A percentile compares a stretch with the other conserved stretches of the same genome.
phyloP scores from a whole-genome alignment of 177 flowering plant genomes.

The Tripterygium wilfordii region DNA sequence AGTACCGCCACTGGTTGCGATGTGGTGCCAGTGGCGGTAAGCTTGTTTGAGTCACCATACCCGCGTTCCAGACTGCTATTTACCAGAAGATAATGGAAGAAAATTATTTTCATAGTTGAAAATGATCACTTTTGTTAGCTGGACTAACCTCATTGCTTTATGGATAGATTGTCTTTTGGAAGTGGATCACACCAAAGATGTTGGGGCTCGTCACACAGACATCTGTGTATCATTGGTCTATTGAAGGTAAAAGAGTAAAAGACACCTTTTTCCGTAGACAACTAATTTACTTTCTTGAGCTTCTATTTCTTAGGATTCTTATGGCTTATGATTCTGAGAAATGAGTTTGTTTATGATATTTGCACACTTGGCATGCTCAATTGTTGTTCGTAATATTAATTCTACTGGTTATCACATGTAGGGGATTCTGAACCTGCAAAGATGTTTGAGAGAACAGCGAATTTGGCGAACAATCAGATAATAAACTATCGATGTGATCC shows the following conservation, averaged over 20 bases:
- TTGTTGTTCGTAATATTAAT: too few relatives aligned
- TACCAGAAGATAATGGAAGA: too few relatives aligned
- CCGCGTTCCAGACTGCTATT: too few relatives aligned
- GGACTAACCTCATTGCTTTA: background rate
- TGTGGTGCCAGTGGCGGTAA: too few relatives aligned
- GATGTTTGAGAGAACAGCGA: conserved; percentile 97
- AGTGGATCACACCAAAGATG: conserved; percentile 89
- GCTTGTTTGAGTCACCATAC: too few relatives aligned
- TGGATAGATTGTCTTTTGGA: conserved; percentile 89
- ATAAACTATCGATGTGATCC: conserved; percentile 95
- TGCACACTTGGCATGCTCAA: too few relatives aligned
- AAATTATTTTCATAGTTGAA: too few relatives aligned
- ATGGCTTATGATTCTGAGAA: background rate
- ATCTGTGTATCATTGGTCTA: conserved; percentile 95
- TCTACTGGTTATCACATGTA: conserved; percentile 15
- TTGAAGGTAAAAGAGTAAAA: conserved; percentile 75
- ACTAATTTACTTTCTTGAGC: too few relatives aligned
- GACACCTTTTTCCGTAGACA: background rate
- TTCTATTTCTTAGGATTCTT: background rate
- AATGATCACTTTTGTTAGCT: background rate
- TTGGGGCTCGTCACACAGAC: conserved; percentile 94
- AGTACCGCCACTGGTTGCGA: too few relatives aligned
- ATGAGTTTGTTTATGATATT: too few relatives aligned
- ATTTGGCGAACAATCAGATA: conserved; percentile 83
- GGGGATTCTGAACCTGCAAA: conserved; percentile 94